Conservation (phyloP, 2,329 filamentous ascomycete species). For the Ophiostoma sp. region DNA sequence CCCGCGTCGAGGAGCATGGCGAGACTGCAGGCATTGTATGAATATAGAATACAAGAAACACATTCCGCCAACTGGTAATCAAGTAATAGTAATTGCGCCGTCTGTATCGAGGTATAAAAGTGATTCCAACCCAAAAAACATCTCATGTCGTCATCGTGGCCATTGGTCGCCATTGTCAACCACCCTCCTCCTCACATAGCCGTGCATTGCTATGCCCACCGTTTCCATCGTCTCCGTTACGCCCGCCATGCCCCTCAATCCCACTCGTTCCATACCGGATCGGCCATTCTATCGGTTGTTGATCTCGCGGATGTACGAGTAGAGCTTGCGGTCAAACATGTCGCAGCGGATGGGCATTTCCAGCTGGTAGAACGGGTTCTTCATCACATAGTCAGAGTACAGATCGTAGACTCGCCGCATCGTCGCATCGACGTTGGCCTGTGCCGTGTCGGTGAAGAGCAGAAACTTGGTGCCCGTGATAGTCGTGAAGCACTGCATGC, state of each 20-base stretch:
- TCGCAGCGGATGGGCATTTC: conserved; percentile 98
- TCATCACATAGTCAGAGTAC: conserved; percentile 97
- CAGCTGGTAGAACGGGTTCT: conserved; percentile 96
- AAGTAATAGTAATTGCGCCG: neutral
- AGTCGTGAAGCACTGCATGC: conserved; percentile 92
- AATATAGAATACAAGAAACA: conserved; percentile 5
- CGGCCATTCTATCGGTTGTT: conserved; percentile 48
- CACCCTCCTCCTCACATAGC: neutral
- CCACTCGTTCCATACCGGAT: neutral
- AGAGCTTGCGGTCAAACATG: conserved; percentile 82
- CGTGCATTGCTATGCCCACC: conserved; percentile 11
- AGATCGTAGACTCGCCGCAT: conserved; percentile 86
- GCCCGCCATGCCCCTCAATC: neutral
- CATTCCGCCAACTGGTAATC: neutral
- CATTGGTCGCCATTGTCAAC: conserved; percentile 2
- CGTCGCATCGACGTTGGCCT: conserved; percentile 79
- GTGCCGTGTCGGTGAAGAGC: conserved; percentile 84
- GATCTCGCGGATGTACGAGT: conserved; percentile 70
- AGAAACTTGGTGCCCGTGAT: conserved; percentile 93
- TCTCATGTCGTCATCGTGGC: conserved; percentile 6
- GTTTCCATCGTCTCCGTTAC: neutral
- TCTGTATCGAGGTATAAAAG: conserved; percentile 8
- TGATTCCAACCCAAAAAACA: neutral
- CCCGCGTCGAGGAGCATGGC: neutral
- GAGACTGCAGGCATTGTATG: conserved; percentile 9